A percentile compares a stretch with the other conserved stretches of the same genome.
Evolutionary conservation across 2,329 filamentous ascomycete genomes (phyloP).

Genomic region (Talaromyces piceae): DNA sequence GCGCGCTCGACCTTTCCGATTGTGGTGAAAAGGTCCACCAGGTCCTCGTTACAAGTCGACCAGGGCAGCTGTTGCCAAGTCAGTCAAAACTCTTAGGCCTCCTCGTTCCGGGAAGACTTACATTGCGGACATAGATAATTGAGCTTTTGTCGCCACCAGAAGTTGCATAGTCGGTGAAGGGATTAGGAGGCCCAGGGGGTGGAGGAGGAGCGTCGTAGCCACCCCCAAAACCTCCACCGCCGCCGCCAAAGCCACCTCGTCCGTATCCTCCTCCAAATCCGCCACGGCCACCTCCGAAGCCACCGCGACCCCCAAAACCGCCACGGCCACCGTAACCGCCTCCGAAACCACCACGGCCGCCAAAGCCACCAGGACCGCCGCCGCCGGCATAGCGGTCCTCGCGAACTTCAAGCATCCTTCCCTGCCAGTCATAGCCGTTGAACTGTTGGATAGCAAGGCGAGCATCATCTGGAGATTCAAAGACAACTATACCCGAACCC

Average conservation of each 20-base stretch:
- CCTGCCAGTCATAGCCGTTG: conserved; percentile 98
- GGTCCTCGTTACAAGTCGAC: conserved; percentile 97
- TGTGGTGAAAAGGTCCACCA: conserved; percentile 92
- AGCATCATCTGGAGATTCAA: conserved; percentile 89
- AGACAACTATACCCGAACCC: conserved; percentile 93
- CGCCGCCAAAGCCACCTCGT: conserved; percentile 36
- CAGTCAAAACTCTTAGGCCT: background rate
- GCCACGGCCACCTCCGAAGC: conserved; percentile 28
- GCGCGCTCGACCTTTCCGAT: conserved; percentile 97
- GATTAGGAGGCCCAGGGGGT: conserved; percentile 60
- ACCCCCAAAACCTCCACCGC: conserved; percentile 29
- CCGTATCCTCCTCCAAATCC: too few relatives aligned
- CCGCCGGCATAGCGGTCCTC: conserved; percentile 84
- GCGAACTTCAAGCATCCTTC: conserved; percentile 83
- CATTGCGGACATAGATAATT: conserved; percentile 92
- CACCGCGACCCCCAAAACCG: conserved; percentile 35
- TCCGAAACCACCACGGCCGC: conserved; percentile 46
- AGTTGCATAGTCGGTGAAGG: conserved; percentile 89
- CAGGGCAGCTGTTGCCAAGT: conserved; percentile 65
- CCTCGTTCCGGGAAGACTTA: conserved; percentile 47
- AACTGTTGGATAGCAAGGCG: conserved; percentile 95
- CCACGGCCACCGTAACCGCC: conserved; percentile 73
- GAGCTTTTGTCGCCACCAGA: conserved; percentile 76
- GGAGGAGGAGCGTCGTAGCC: conserved; percentile 34
- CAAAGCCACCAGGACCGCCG: conserved; percentile 33